Percentiles rank a stretch among this genome's conserved stretches.
Evolutionary conservation across 2,329 filamentous ascomycete genomes (phyloP).

Genomic region (Lachnellula suecica): DNA sequence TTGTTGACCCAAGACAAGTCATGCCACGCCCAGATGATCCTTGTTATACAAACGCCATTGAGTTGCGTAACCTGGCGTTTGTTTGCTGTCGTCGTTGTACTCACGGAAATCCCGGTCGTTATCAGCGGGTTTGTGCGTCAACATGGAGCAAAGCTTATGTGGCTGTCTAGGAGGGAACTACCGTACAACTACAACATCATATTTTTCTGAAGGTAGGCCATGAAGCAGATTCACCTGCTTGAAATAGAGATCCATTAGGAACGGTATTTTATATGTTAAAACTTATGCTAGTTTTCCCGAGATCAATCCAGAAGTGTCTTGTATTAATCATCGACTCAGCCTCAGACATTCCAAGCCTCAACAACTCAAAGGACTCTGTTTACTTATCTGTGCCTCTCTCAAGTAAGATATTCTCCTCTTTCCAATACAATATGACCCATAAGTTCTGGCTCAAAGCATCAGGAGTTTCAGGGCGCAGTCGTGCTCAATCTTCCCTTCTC

Average conservation of each 20-base stretch:
- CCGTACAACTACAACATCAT: no score
- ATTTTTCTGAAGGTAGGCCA: no score
- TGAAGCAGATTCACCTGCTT: neutral
- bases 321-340: neutral
- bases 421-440: no score
- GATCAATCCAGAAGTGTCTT: neutral
- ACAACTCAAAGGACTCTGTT: no score
- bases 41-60: constrained; percentile 7
- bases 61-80: constrained; percentile 4
- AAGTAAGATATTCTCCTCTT: no score
- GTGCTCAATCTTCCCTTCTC: no score
- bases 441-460: no score
- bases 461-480: no score
- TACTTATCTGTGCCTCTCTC: no score
- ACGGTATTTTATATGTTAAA: neutral
- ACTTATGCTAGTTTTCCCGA: neutral
- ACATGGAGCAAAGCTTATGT: constrained; percentile 9
- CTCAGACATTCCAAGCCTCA: neutral
- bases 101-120: constrained; percentile 7
- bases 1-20: constrained; percentile 14
- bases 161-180: neutral
- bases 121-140: constrained; percentile 12
- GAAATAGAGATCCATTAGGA: no score
- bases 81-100: neutral
- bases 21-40: constrained; percentile 10